Evolutionary conservation across 2,329 filamentous ascomycete species (phyloP), one percentile per base, ranked within the genome.

Genomic region (Fusarium agapanthi): DNA sequence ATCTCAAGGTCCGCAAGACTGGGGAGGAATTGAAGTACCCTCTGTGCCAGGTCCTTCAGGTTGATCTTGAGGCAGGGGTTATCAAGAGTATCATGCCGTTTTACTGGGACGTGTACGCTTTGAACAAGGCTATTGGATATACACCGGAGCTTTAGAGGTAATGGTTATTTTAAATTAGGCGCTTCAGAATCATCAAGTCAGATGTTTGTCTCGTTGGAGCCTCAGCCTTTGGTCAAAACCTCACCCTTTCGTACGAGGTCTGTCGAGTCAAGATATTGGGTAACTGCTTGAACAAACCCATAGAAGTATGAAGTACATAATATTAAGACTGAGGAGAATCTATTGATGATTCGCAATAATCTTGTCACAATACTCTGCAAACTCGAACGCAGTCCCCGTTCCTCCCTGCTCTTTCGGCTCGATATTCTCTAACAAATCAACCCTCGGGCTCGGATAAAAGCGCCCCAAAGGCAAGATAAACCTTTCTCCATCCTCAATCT

Each of bases 41-140:
- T 2, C 43, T 81, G 8, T 76, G 73, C 16, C 81, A 82, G 70
- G 67, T 74, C 13, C 56, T 81, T 12, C 79, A 71, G 15, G 77
- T 83, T 37, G 80, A 82, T 66, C 48, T 80, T 20, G 77, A 79
- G 24, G 77, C 75, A 13, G 80, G 79, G 4, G 68, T 76, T 16
- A 79, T 82, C 30, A 70, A 70, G 18, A 73, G 77, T 30, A 78
- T 82, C 1, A 76, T 73, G 58, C 76, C 80, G 2, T 82, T 81
- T 61, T 82, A 83, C 48, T 82, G 81, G 80, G 78, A 82, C 64
- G 79, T 82, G 5, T 61, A 77, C 10, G 65, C 66, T 22, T 6
- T 76, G 22, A 79, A 76, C 53, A 65, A 65, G 34, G 73, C 74
- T 11, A 56, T 78, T 37, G 73, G 66, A 6, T 60, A 76, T 30